A percentile compares a stretch with the other conserved stretches of the same genome.
These are phyloP conservation scores for Aspergillus cristatus DNA, from an alignment of 495 filamentous ascomycete genomes.

Conservation along the genomic window DNA sequence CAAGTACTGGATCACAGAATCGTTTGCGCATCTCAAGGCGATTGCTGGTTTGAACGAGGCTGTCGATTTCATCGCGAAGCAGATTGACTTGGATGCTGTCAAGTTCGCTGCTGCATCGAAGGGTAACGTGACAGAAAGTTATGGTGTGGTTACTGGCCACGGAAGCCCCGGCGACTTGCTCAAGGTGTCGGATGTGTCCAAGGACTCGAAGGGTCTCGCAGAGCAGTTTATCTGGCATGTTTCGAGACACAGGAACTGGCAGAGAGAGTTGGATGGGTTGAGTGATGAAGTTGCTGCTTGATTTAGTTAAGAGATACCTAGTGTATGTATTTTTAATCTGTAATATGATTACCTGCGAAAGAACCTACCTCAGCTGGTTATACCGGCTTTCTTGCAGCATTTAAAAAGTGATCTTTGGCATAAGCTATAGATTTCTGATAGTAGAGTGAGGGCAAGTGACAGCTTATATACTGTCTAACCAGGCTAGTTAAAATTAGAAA, in stretches of 20 bases:
- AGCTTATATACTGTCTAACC: too few species aligned
- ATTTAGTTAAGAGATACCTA: conserved; percentile 1
- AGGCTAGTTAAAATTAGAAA: too few species aligned
- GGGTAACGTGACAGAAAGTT: conserved; percentile 46
- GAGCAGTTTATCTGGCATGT: conserved; percentile 59
- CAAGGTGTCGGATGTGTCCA: conserved; percentile 28
- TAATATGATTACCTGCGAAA: too few species aligned
- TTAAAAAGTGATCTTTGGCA: too few species aligned
- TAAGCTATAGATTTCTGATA: too few species aligned
- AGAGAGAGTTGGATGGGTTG: conserved; percentile 64
- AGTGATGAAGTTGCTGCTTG: conserved; percentile 27
- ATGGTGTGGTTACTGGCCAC: conserved; percentile 30
- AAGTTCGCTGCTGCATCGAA: conserved; percentile 35
- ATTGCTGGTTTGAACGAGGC: conserved; percentile 67
- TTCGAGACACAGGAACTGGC: conserved; percentile 59
- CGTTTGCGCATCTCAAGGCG: conserved; percentile 71
- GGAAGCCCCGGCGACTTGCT: conserved; percentile 35
- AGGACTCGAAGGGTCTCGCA: conserved; percentile 51
- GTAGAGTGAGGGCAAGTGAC: too few species aligned
- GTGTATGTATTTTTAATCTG: neutral
- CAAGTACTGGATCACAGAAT: conserved; percentile 75
- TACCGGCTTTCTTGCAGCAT: too few species aligned
- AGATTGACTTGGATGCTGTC: conserved; percentile 44
- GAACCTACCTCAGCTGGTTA: too few species aligned
- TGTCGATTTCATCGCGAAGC: conserved; percentile 50